Evolutionary conservation across 1,139 yeast genomes (phyloP).

Genomic region (Kurtzmaniella quercitrusa): DNA sequence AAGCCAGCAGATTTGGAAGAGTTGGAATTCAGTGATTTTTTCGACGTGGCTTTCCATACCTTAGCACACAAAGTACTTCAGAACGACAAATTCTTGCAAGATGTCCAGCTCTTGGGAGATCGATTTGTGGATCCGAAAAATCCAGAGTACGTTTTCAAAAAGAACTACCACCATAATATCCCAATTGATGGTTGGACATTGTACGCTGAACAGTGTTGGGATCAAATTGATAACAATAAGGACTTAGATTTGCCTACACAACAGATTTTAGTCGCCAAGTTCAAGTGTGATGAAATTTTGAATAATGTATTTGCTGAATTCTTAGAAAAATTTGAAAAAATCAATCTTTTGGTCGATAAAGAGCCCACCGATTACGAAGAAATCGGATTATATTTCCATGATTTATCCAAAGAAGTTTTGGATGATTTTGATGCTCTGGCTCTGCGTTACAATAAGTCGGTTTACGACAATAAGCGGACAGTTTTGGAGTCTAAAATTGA

Average conservation of each 20-base stretch:
- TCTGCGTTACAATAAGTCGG: conserved; percentile 61
- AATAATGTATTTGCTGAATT: conserved; percentile 47
- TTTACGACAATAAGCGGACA: conserved; percentile 58
- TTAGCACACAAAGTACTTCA: conserved; percentile 83
- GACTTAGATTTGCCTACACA: conserved; percentile 96
- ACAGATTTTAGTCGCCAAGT: conserved; percentile 89
- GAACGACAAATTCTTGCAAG: conserved; percentile 64
- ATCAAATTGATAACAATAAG: conserved; percentile 85
- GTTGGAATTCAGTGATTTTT: conserved; percentile 64
- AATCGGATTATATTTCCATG: conserved; percentile 37
- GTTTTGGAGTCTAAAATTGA: conserved; percentile 46
- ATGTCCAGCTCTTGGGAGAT: conserved; percentile 63
- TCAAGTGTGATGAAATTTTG: conserved; percentile 88
- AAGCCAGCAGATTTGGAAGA: conserved; percentile 65
- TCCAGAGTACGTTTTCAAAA: conserved; percentile 52
- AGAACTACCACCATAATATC: conserved; percentile 74
- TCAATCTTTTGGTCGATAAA: conserved; percentile 12
- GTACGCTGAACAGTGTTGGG: conserved; percentile 91
- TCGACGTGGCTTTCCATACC: conserved; percentile 78
- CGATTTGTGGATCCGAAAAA: conserved; percentile 38
- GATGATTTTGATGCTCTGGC: conserved; percentile 63
- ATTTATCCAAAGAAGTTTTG: conserved; percentile 43
- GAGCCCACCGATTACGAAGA: conserved; percentile 27
- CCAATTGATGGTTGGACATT: conserved; percentile 97
- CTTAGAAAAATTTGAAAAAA: conserved; percentile 26